Evolutionary conservation across 73 alveolate species (phyloP).

Genomic region (Paraurostyla sp.): DNA sequence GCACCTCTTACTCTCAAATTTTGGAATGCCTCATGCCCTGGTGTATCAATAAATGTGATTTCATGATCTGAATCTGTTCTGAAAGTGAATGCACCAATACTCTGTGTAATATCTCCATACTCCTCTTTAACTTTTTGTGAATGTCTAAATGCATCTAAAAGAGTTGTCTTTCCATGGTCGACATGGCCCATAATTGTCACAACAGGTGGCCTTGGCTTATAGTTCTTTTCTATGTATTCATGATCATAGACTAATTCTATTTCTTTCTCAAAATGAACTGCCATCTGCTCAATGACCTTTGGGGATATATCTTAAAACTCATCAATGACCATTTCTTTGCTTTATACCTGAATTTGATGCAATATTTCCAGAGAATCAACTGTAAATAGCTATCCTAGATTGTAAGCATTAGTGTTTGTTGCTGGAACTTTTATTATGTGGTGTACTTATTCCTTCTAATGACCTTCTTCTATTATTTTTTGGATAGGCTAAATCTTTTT

Average conservation of each 20-base stretch:
- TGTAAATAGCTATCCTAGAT: constrained; percentile 12
- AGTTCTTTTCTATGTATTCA: neutral
- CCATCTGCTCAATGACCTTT: constrained; percentile 10
- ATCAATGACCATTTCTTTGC: constrained; percentile 26
- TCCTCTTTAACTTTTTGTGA: constrained; percentile 89
- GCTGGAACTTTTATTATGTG: constrained; percentile 1
- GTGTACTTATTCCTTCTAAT: neutral
- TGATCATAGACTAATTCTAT: neutral
- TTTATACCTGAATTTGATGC: neutral
- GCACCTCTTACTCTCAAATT: constrained; percentile 96
- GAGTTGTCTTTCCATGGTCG: constrained; percentile 98
- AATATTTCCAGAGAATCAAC: constrained; percentile 4
- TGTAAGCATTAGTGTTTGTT: neutral
- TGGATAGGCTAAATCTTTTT: neutral
- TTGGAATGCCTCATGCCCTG: constrained; percentile 97
- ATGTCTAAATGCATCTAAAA: constrained; percentile 89
- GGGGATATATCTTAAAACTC: constrained; percentile 25
- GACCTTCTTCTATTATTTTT: neutral
- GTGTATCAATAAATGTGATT: constrained; percentile 96
- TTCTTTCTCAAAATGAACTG: constrained; percentile 36
- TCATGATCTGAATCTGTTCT: constrained; percentile 75
- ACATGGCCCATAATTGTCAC: constrained; percentile 98
- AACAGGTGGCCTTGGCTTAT: constrained; percentile 81
- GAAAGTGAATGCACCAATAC: constrained; percentile 95
- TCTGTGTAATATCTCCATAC: constrained; percentile 94